Base-by-base conservation (phyloP, 352 stramenopile genomes). In the Globisporangium nagaii region DNA sequence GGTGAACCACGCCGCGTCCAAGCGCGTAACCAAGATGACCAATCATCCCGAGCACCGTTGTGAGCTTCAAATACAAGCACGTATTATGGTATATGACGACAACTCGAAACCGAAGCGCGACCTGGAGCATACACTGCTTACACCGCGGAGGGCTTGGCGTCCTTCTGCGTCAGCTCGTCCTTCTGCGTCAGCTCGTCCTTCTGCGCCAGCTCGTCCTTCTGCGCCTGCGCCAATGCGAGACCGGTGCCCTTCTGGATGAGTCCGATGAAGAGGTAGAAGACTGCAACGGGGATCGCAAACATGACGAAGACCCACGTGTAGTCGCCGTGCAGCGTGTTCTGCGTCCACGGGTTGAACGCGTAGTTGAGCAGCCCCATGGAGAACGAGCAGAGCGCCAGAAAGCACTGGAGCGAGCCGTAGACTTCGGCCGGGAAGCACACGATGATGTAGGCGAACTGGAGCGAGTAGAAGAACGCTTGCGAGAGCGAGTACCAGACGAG, bases 361-460 rank as follows among this genome's bases (percentile, higher is more conserved):
- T 71, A 74, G 52, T 71, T 71, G 55, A 71, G 58, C 15, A 71
- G 47, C 2, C 58, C 59, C 58, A 66, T 58, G 13, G 66, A 54
- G 63, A 74, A 65, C 28, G 66, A 66, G 24, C 50, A 71, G 37
- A 61, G 37, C 24, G 57, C 59, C 24, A 74, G 45, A 22, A 69
- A 74, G 32, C 62, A 63, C 44, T 74, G 63, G 3, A 74, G 43
- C 25, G 59, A 71, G 43, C 63, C 66, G 40, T 74, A 74, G 10
- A 75, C 63, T 35, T 75, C 53, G 1, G 52, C 53, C 4, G 66
- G 58, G 35, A 74, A 74, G 51, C 58, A 66, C 20, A 74, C 53
- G 19, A 74, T 68, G 44, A 63, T 62, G 45, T 71, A 71, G 22
- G 63, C 55, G 35, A 71, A 71, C 56, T 71, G 63, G 25, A 71